Evolutionary conservation across 225 moss, liverwort and hornwort genomes (phyloP).

Genomic region (Rhytidiadelphus loreus): DNA sequence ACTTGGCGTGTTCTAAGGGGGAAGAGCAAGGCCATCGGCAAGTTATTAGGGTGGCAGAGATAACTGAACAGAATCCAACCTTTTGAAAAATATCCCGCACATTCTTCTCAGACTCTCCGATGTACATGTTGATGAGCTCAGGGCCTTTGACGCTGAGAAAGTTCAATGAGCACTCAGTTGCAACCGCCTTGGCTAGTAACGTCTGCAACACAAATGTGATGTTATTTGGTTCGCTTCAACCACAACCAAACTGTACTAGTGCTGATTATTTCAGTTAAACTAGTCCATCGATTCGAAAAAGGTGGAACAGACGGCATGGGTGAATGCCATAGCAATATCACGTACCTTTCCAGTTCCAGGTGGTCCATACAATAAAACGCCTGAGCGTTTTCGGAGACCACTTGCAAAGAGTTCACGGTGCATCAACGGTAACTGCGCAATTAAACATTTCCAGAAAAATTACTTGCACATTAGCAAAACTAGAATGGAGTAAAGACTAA

Average conservation of each 20-base stretch:
- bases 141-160: slow-evolving; percentile 98
- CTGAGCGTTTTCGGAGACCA: slow-evolving; percentile 91
- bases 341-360: slow-evolving; percentile 98
- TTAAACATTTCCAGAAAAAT: neutral
- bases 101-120: slow-evolving; percentile 99
- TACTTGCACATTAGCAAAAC: neutral
- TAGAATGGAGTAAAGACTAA: neutral
- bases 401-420: slow-evolving; percentile 92
- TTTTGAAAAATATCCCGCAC: slow-evolving; percentile 95
- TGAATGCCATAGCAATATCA: neutral
- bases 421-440: slow-evolving; percentile 74
- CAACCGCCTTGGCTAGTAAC: slow-evolving; percentile 93
- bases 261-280: neutral
- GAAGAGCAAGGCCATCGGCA: neutral
- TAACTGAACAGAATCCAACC: slow-evolving; percentile 26
- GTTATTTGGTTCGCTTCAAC: neutral
- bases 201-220: slow-evolving; percentile 46
- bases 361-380: slow-evolving; percentile 92
- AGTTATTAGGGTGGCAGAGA: neutral
- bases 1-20: neutral
- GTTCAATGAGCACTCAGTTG: slow-evolving; percentile 95
- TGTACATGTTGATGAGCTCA: slow-evolving; percentile 99
- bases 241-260: neutral
- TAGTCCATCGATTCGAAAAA: neutral
- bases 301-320: neutral